Evolutionary conservation across 179 eudicot genomes (phyloP).

Genomic region (Silene vulgaris): DNA sequence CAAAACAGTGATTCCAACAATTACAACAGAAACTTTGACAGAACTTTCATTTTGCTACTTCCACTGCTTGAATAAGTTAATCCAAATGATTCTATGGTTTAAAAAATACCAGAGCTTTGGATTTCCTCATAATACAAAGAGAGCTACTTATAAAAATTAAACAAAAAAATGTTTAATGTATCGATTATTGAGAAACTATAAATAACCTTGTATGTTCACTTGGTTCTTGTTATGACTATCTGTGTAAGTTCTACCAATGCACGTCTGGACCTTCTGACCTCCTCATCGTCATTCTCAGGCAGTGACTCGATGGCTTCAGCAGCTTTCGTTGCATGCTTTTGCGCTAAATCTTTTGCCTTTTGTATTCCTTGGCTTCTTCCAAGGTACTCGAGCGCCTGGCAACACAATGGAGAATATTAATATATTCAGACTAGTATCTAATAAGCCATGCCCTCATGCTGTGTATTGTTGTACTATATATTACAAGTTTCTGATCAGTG

Average conservation of each 20-base stretch:
- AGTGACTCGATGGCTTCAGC: conserved; percentile 71
- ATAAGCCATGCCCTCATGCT: not conserved
- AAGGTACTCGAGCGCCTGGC: conserved; percentile 78
- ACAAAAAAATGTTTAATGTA: not conserved
- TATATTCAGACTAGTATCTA: not conserved
- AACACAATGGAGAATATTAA: not conserved
- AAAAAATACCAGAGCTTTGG: not conserved
- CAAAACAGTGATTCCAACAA: not conserved
- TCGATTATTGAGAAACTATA: not conserved
- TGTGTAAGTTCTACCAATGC: conserved; percentile 63
- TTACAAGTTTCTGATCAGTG: no score
- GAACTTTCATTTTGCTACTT: not conserved
- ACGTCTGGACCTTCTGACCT: conserved; percentile 70
- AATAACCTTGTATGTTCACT: not conserved
- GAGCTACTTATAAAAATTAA: not conserved
- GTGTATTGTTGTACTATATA: no score
- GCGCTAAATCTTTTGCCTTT: conserved; percentile 70
- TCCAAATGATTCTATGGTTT: not conserved
- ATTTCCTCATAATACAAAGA: not conserved
- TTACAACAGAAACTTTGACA: not conserved
- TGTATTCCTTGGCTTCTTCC: conserved; percentile 76
- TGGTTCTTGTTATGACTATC: not conserved
- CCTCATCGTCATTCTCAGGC: conserved; percentile 64
- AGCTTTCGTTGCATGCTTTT: conserved; percentile 72
- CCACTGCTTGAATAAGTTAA: not conserved